Conservation (phyloP, 2,329 filamentous ascomycete species). For the Fusarium nanum region DNA sequence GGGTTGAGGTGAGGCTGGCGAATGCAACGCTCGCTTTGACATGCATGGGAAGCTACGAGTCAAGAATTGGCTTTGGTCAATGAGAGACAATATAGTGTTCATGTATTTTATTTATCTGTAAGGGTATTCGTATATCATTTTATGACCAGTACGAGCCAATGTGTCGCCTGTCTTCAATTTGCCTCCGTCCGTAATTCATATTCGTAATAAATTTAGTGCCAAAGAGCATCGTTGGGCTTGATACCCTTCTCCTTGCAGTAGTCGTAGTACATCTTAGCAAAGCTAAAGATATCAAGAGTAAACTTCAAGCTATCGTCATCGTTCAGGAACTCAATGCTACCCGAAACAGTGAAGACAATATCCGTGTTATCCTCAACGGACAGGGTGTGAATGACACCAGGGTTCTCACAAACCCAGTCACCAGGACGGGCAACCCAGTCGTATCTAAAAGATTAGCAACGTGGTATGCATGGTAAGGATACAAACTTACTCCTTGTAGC, state of each 20-base stretch:
- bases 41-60: background rate
- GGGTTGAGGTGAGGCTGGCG: background rate
- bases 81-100: background rate
- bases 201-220: slow-evolving; percentile 18
- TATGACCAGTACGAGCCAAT: background rate
- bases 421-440: slow-evolving; percentile 44
- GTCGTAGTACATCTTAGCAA: slow-evolving; percentile 37
- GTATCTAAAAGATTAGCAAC: slow-evolving; percentile 34
- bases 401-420: slow-evolving; percentile 45
- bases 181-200: background rate
- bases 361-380: slow-evolving; percentile 40
- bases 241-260: slow-evolving; percentile 31
- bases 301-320: slow-evolving; percentile 42
- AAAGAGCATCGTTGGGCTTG: slow-evolving; percentile 32
- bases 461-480: background rate
- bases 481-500: slow-evolving; percentile 31
- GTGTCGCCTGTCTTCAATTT: background rate
- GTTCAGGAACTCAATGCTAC: slow-evolving; percentile 44
- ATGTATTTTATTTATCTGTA: background rate
- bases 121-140: slow-evolving; percentile 5
- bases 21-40: background rate
- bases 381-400: slow-evolving; percentile 42
- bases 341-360: slow-evolving; percentile 43
- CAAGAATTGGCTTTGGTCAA: background rate
- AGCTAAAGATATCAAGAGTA: slow-evolving; percentile 41